Evolutionary conservation across 1,284 basidiomycete species (phyloP).

Genomic region (Taiwanofungus camphoratus): DNA sequence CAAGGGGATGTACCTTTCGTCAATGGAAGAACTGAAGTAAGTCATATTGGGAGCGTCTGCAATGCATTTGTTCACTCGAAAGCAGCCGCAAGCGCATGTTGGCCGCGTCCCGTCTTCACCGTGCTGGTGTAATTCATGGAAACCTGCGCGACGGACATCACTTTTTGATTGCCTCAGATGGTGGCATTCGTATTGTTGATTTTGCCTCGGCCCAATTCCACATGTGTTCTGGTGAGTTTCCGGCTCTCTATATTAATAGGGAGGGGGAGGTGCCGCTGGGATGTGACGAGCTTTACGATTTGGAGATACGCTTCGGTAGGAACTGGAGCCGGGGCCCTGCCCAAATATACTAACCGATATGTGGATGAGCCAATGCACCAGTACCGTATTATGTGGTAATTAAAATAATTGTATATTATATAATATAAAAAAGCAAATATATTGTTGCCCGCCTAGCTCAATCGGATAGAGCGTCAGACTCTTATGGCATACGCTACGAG

Average conservation of each 20-base stretch:
- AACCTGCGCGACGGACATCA: constrained; percentile 26
- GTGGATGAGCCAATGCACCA: no score
- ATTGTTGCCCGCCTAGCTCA: constrained; percentile 75
- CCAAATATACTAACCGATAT: no score
- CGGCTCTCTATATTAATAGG: not conserved
- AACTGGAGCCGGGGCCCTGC: no score
- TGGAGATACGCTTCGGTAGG: not conserved
- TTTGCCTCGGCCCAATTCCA: constrained; percentile 17
- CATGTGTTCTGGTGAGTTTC: not conserved
- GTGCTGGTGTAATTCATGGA: constrained; percentile 31
- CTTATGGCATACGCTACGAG: no score
- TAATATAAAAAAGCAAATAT: no score
- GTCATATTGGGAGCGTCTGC: not conserved
- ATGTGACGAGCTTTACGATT: not conserved
- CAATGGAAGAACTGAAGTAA: constrained; percentile 12
- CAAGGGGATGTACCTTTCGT: constrained; percentile 11
- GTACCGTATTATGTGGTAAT: no score
- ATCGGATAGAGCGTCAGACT: constrained; percentile 87
- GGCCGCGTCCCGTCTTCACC: constrained; percentile 29
- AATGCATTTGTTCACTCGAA: constrained; percentile 10
- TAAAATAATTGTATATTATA: no score
- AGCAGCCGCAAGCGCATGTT: constrained; percentile 29
- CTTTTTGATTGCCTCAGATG: constrained; percentile 24
- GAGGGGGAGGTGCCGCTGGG: not conserved
- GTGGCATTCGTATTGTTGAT: constrained; percentile 31